phyloP scores from a whole-genome alignment of 2,329 filamentous ascomycete species.

The Aphanoascus verrucosus region DNA sequence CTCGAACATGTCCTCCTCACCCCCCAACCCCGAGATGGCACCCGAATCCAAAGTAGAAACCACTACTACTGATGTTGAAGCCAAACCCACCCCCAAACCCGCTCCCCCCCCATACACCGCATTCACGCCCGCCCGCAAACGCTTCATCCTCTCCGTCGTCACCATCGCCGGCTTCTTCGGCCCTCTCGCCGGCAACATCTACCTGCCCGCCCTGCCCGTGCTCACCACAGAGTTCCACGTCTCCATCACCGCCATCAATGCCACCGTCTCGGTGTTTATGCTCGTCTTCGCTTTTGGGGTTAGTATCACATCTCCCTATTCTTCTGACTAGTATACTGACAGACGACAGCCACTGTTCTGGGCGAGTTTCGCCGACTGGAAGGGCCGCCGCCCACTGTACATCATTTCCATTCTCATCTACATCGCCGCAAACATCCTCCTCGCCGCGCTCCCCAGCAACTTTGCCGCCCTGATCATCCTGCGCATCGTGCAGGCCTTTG shows the following conservation, averaged over 20 bases:
- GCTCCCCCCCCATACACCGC: slow-evolving; percentile 28
- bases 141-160: slow-evolving; percentile 32
- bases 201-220: slow-evolving; percentile 33
- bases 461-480: slow-evolving; percentile 3
- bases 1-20: too few species aligned
- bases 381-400: neutral
- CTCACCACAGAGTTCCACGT: slow-evolving; percentile 32
- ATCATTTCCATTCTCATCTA: slow-evolving; percentile 1
- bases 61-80: neutral
- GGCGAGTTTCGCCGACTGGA: neutral
- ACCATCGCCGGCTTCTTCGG: slow-evolving; percentile 36
- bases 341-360: neutral
- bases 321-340: too few species aligned
- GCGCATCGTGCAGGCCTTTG: slow-evolving; percentile 1
- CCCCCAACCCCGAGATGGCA: too few species aligned
- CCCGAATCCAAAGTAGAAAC: neutral
- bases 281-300: slow-evolving; percentile 29
- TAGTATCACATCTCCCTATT: too few species aligned
- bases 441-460: slow-evolving; percentile 1
- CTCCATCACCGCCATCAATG: slow-evolving; percentile 31
- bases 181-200: slow-evolving; percentile 37
- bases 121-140: slow-evolving; percentile 27
- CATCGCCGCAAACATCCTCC: slow-evolving; percentile 1
- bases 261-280: slow-evolving; percentile 39
- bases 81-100: neutral